These are phyloP conservation scores for Sugiyamaella sp. DNA, from an alignment of 1,139 yeast species.

Conservation along the genomic window DNA sequence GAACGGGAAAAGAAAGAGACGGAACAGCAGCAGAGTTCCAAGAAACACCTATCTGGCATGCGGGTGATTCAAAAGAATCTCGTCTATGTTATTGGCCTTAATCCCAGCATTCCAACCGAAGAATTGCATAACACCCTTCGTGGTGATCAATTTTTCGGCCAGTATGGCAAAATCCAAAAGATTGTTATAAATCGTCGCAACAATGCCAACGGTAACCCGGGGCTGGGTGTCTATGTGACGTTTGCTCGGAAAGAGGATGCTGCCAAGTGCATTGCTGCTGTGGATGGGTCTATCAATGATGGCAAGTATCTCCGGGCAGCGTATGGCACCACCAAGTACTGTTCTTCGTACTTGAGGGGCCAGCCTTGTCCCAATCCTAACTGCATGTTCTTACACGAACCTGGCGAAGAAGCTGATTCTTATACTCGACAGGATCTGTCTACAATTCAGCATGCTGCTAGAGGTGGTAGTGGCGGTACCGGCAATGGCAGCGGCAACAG, in stretches of 20 bases:
- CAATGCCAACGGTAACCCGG: constrained; percentile 58
- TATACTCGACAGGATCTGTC: constrained; percentile 91
- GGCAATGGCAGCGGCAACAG: constrained; percentile 22
- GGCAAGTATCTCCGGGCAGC: constrained; percentile 89
- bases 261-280: constrained; percentile 85
- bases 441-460: constrained; percentile 60
- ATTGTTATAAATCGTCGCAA: constrained; percentile 86
- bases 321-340: constrained; percentile 97
- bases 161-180: constrained; percentile 93
- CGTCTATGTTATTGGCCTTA: constrained; percentile 94
- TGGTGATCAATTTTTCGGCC: constrained; percentile 95
- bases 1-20: constrained; percentile 93
- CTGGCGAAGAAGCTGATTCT: constrained; percentile 98
- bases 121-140: constrained; percentile 84
- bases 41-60: constrained; percentile 95
- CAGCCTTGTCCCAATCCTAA: constrained; percentile 98
- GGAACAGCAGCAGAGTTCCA: constrained; percentile 52
- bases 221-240: constrained; percentile 95
- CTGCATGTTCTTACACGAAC: constrained; percentile 98
- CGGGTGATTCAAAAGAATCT: constrained; percentile 96
- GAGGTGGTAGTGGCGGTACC: constrained; percentile 24
- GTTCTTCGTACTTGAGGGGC: constrained; percentile 92
- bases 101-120: constrained; percentile 87
- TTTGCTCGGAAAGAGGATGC: constrained; percentile 94
- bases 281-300: constrained; percentile 93